Evolutionary conservation across 2,329 filamentous ascomycete species (phyloP).

Genomic region (Fusarium chuoi): DNA sequence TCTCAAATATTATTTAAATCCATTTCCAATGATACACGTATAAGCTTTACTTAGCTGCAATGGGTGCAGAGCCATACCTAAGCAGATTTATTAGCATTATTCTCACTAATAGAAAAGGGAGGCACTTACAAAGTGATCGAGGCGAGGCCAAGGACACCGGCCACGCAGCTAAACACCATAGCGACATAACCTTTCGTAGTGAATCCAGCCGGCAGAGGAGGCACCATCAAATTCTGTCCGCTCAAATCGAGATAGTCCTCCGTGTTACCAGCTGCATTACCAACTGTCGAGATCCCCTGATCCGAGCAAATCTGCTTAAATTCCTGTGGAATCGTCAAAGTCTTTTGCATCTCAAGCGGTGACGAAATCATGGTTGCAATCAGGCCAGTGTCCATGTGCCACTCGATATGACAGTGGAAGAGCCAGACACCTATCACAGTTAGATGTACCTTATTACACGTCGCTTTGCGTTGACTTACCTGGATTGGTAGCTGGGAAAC

Average conservation of each 20-base stretch:
- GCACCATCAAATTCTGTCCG: not conserved
- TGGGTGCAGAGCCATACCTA: not conserved
- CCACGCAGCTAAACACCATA: not conserved
- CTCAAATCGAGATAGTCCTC: not conserved
- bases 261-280: not conserved
- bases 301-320: not conserved
- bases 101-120: fast-evolving
- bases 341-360: not conserved
- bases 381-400: not conserved
- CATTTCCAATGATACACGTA: not conserved
- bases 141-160: fast-evolving
- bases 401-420: not conserved
- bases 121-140: not conserved
- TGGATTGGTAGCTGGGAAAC: not conserved
- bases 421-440: not conserved
- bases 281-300: not conserved
- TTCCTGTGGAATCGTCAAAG: not conserved
- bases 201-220: fast-evolving
- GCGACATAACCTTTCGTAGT: not conserved
- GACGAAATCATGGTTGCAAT: not conserved
- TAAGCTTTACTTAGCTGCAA: not conserved
- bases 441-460: fast-evolving
- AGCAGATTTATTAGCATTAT: fast-evolving
- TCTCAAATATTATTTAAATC: fast-evolving
- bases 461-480: fast-evolving